These are phyloP conservation scores for Golubevia sp. DNA, from an alignment of 1,284 basidiomycete genomes.

Conservation along the genomic window DNA sequence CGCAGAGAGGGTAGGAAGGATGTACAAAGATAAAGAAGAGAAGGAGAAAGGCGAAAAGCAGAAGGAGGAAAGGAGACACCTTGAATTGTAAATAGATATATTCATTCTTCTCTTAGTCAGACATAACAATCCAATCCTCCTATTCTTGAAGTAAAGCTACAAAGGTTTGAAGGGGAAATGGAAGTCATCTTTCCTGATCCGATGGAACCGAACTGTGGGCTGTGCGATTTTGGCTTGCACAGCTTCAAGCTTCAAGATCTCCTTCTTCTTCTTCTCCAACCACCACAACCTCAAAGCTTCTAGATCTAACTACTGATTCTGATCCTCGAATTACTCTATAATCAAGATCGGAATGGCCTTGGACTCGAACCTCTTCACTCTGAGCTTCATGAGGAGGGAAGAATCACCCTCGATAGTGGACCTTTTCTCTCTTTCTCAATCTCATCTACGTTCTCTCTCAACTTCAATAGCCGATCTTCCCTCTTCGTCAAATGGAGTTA, in stretches of 20 bases:
- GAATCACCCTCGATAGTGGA: constrained; percentile 6
- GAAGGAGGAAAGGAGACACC: neutral
- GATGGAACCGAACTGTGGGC: neutral
- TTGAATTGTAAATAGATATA: no score
- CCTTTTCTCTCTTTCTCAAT: neutral
- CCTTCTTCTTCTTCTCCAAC: no score
- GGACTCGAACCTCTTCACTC: constrained; percentile 32
- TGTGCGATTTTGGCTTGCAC: neutral
- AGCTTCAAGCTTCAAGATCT: neutral
- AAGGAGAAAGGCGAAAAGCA: neutral
- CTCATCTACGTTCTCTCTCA: neutral
- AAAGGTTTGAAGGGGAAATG: neutral
- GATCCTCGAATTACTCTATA: neutral
- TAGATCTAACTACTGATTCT: neutral
- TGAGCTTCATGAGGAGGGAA: constrained; percentile 15
- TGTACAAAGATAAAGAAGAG: neutral
- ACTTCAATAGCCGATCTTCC: neutral
- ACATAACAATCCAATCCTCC: neutral
- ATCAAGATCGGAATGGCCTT: constrained; percentile 20
- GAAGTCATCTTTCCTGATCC: neutral
- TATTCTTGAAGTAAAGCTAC: neutral
- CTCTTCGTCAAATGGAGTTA: neutral
- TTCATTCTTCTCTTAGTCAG: no score
- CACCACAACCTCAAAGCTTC: no score
- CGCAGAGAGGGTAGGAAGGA: no score